These are phyloP conservation scores for Yamadazyma insecticola DNA, from an alignment of 805 yeast species.

Conservation along the genomic window DNA sequence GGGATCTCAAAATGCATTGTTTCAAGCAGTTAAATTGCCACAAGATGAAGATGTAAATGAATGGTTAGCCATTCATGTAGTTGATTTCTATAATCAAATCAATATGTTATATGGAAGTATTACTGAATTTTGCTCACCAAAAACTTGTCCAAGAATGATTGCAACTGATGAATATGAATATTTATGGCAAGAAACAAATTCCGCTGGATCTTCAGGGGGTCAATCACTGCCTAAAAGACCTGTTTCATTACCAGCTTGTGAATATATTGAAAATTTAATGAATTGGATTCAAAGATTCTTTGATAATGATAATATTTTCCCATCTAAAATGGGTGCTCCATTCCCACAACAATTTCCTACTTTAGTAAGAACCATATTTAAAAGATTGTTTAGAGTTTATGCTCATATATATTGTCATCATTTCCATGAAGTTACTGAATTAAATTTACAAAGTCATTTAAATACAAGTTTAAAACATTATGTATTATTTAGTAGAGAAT, in stretches of 20 bases:
- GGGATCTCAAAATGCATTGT: constrained; percentile 86
- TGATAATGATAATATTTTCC: constrained; percentile 88
- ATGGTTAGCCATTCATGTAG: constrained; percentile 98
- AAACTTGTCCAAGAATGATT: constrained; percentile 94
- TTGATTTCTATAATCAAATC: constrained; percentile 92
- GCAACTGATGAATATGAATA: constrained; percentile 97
- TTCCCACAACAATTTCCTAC: constrained; percentile 81
- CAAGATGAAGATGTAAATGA: constrained; percentile 88
- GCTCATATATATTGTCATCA: constrained; percentile 98
- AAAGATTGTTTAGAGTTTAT: constrained; percentile 87
- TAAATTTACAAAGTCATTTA: constrained; percentile 87
- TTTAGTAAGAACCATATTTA: constrained; percentile 79
- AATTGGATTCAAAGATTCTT: constrained; percentile 91
- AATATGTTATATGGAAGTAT: constrained; percentile 95
- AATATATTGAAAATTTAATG: constrained; percentile 89
- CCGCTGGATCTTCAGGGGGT: constrained; percentile 18
- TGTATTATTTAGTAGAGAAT: constrained; percentile 81
- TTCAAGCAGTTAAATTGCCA: constrained; percentile 91
- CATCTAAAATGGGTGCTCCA: constrained; percentile 85
- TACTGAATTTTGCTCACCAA: constrained; percentile 93
- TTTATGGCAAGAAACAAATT: constrained; percentile 84
- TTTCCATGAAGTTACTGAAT: constrained; percentile 88
- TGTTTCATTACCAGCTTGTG: constrained; percentile 87
- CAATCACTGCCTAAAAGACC: constrained; percentile 54
- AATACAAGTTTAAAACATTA: constrained; percentile 95